These are phyloP conservation scores for Epichloe sylvatica DNA, from an alignment of 2,329 filamentous ascomycete species.

Conservation along the genomic window DNA sequence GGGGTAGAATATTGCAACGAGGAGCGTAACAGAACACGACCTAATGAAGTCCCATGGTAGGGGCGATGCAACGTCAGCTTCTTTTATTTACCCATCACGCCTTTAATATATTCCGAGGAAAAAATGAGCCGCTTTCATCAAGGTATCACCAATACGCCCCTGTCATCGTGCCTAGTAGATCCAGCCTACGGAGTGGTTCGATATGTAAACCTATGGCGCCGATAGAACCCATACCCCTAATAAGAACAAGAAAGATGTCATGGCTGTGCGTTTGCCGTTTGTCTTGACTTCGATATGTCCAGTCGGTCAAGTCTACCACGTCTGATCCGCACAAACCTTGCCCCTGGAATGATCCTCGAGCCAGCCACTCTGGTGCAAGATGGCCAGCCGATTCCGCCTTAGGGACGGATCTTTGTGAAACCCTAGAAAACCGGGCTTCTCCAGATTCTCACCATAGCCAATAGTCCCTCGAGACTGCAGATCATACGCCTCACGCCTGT, in stretches of 20 bases:
- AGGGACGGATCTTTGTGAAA: neutral
- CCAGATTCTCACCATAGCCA: neutral
- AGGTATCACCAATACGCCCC: neutral
- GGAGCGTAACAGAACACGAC: neutral
- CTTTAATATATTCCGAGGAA: neutral
- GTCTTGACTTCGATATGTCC: neutral
- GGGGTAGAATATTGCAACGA: neutral
- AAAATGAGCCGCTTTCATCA: neutral
- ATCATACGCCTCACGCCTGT: slow-evolving; percentile 17
- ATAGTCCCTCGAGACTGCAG: neutral
- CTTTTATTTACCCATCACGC: neutral
- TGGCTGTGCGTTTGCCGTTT: neutral
- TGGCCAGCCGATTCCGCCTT: neutral
- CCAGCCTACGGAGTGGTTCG: neutral
- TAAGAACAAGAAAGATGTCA: neutral
- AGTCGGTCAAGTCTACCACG: too few relatives aligned
- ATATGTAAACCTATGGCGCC: neutral
- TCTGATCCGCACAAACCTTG: too few relatives aligned
- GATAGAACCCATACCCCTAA: neutral
- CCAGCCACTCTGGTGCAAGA: neutral
- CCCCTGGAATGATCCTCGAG: too few relatives aligned
- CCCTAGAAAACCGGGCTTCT: neutral
- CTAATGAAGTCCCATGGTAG: neutral
- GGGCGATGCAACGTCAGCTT: neutral
- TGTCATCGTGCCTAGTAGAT: neutral